These are phyloP conservation scores for Singerocomus inundabilis DNA, from an alignment of 1,284 basidiomycete genomes.

Conservation along the genomic window DNA sequence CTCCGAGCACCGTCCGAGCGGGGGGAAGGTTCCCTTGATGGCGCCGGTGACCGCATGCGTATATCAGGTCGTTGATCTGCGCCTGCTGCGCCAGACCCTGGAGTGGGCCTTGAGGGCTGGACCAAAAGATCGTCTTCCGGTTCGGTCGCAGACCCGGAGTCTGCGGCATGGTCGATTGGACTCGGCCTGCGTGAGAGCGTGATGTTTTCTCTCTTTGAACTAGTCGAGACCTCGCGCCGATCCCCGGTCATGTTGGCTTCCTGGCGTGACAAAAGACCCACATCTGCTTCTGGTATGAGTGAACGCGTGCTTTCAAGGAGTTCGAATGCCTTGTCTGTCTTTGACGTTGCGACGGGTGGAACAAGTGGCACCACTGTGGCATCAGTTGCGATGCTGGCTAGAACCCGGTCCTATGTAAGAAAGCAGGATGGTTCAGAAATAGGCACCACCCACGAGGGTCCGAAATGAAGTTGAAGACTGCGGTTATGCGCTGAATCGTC, in stretches of 20 bases:
- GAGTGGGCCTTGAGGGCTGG: constrained; percentile 1
- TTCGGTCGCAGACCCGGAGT: constrained; percentile 51
- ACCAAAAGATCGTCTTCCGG: constrained; percentile 38
- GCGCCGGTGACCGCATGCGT: constrained; percentile 25
- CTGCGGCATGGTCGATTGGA: constrained; percentile 23
- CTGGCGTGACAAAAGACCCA: constrained; percentile 13
- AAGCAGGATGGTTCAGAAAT: not conserved
- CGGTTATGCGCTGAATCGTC: constrained; percentile 63
- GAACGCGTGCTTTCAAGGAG: constrained; percentile 6
- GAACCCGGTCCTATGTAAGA: constrained; percentile 16
- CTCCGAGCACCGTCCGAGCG: constrained; percentile 21
- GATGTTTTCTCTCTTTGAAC: constrained; percentile 6
- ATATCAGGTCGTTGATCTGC: constrained; percentile 15
- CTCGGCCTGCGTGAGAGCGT: constrained; percentile 10
- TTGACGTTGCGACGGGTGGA: constrained; percentile 19
- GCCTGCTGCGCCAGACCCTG: constrained; percentile 1
- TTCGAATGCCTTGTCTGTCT: constrained; percentile 13
- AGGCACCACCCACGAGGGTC: constrained; percentile 54
- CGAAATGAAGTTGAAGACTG: constrained; percentile 60
- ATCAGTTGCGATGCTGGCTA: constrained; percentile 45
- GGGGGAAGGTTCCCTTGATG: constrained; percentile 16
- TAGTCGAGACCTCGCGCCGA: constrained; percentile 2
- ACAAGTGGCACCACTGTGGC: constrained; percentile 37
- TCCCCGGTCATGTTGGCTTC: constrained; percentile 17
- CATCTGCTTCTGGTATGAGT: constrained; percentile 12